Base-by-base conservation (phyloP, 352 stramenopile genomes). In the Phytophthora uliginosa region DNA sequence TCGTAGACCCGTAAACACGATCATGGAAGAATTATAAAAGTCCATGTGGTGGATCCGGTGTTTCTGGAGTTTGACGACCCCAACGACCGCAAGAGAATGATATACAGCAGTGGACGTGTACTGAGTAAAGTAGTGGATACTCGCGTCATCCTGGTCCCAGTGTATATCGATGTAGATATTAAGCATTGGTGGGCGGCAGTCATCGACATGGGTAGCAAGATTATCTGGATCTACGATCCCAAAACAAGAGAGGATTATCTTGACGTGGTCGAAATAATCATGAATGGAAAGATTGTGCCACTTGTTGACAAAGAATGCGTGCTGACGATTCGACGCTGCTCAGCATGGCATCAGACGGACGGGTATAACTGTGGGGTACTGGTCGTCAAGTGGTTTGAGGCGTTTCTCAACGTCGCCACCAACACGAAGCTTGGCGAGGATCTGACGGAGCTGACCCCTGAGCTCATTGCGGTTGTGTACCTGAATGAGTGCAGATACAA, bases 311-410 rank as follows among this genome's bases (percentile, higher is more conserved):
- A 40, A 13, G 8, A 8, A 8, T 40, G 12, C 12, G 8, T 13
- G 8, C 34, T 40, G 34, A 40, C 34, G 2, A 40, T 40, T 40
- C 34, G 34, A 40, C 34, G 34, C 34, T 40, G 8, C 8, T 40
- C 12, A 13, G 34, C 34, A 40, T 40, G 34, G 34, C 34, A 26
- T 26, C 24, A 26, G 24, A 26, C 24, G 24, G 24, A 26, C 24
- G 34, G 34, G 8, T 13, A 40, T n/a, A 63, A 24, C 24, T 55
- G 57, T 18, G 40, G 57, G 2, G 20, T 55, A 12, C 18, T 63
- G 15, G 24, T 63, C 18, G 24, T 47, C 15, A 42, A 55, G 38
- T 63, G 57, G 57, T 63, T 63, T 22, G 40, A 63, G 20, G 17
- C 12, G 18, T 63, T 20, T 45, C 42, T 55, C 7, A 51, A 62